Evolutionary conservation across 768 basidiomycete genomes (phyloP).

Genomic region (Melanogaster broomeanus): DNA sequence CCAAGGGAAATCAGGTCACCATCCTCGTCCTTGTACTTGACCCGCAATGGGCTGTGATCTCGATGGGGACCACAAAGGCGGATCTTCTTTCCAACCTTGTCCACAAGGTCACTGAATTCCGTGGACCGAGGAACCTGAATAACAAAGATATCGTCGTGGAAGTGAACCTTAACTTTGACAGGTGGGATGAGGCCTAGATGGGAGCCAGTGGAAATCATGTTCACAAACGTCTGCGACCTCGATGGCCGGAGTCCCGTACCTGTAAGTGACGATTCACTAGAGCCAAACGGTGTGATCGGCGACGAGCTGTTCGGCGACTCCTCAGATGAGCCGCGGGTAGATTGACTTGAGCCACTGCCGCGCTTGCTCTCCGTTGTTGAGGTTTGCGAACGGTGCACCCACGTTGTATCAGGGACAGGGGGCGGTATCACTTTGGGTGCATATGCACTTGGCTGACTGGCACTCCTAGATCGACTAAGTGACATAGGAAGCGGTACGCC

Average conservation of each 20-base stretch:
- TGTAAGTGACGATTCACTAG: conserved; percentile 77
- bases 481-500: conserved; percentile 28
- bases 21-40: conserved; percentile 91
- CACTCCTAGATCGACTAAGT: conserved; percentile 65
- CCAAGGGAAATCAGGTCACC: conserved; percentile 87
- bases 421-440: conserved; percentile 50
- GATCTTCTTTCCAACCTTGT: conserved; percentile 92
- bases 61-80: conserved; percentile 82
- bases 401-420: conserved; percentile 55
- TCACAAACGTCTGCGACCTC: conserved; percentile 57
- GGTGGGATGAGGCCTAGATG: conserved; percentile 38
- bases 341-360: conserved; percentile 84
- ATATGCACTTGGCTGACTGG: conserved; percentile 78
- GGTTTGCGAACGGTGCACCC: conserved; percentile 48
- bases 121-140: conserved; percentile 84
- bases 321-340: conserved; percentile 75
- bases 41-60: conserved; percentile 77
- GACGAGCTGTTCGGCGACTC: conserved; percentile 84
- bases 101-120: conserved; percentile 81
- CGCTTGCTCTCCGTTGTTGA: conserved; percentile 57
- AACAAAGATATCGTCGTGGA: conserved; percentile 93
- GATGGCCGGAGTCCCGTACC: conserved; percentile 55
- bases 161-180: conserved; percentile 93
- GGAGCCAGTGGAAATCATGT: conserved; percentile 30
- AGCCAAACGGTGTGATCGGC: conserved; percentile 90